Evolutionary conservation across 2,329 filamentous ascomycete genomes (phyloP), one percentile per base, ranked within the genome.

Genomic region (Bisporella sp.): DNA sequence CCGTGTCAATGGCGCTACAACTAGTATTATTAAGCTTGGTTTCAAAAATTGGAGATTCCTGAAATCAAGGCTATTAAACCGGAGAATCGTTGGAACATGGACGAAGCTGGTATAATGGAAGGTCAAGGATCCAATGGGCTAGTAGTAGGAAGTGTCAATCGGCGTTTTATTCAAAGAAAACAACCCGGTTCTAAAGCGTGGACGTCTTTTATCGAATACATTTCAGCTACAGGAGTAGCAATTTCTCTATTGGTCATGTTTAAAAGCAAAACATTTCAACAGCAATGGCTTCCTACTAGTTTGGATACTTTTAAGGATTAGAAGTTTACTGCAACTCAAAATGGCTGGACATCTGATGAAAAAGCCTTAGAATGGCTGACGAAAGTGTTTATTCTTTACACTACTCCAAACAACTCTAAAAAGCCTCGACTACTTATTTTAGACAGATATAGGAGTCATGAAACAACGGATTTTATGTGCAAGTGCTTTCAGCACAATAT

Each of bases 321-420:
- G 33, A 2, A 54, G 40, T 54, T 51, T 33, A 54, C 30, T 31
- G 13, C 45, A 4, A 54, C 31, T 8, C 29, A 54, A 28, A 54
- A 54, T 41, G 33, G 32, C 6, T 50, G 31, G 51, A 53, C 48
- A 41, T 8, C 30, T 21, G 45, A 51, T 28, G 12, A n/a, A 33
- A 53, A 29, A 37, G 51, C 45, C 6, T 3, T 51, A 48, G 48
- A 53, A 33, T 53, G 13, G 51, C 45, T 54, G 3, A 5, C 49
- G 21, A 47, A 52, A 13, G 48, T 50, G 1, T 52, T 51, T 44
- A 43, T 51, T 7, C 21, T 12, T 3, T 31, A 21, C 2, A 50
- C 32, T 3, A 3, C 21, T 21, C 21, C 21, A 21, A 2, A 21
- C 2, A 4, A 33, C 13, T 11, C 9, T 31, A n/a, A 12, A 6